Evolutionary conservation across 306 rosid species (phyloP), one percentile per base, ranked within the genome.

Genomic region (Lithocarpus polystachyus): DNA sequence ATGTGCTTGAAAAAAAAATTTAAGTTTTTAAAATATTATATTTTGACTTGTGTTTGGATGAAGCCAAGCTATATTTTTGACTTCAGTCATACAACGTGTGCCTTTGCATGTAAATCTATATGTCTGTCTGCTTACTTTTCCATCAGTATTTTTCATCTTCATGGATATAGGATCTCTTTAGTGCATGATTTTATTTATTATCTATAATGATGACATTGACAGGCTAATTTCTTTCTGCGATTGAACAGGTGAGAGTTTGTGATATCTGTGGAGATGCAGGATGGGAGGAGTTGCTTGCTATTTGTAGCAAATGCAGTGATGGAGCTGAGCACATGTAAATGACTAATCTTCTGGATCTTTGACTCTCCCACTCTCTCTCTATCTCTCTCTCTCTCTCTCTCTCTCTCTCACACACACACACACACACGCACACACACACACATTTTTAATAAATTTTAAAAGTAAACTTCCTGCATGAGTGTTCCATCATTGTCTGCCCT

Each of bases 301-400:
- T 31, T 53, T 85, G 85, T 71, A 20, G 79, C 57, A 80, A 75
- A 69, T 87, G 88, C 54, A 23, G 4, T 4, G 87, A 82, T 20
- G 90, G 88, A 4, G 89, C 87, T 23, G 80, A 80, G 57, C 88
- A 85, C 80, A 82, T 31, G 87, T 85, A 87, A 74, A 20, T 71
- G 28, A 26, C 28, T 26, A 26, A 57, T 62, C 81, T 31, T 26
- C 54, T 75, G 24, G 4, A 31, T 77, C 7, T 37, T 75, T 40
- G 29, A 57, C 28, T 20, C 35, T 72, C 74, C 73, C 51, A 56
- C 9, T 73, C 40, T 53, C 17, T 24, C 62, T 24, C 65, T 9
- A 43, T 7, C 29, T 48, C 33, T 19, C 29, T 48, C 33, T 19
- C 28, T 20, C 62, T 24, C 65, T 9, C 56, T 7, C 29, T 48